Evolutionary conservation across 768 basidiomycete genomes (phyloP).

Genomic region (Suillus spraguei): DNA sequence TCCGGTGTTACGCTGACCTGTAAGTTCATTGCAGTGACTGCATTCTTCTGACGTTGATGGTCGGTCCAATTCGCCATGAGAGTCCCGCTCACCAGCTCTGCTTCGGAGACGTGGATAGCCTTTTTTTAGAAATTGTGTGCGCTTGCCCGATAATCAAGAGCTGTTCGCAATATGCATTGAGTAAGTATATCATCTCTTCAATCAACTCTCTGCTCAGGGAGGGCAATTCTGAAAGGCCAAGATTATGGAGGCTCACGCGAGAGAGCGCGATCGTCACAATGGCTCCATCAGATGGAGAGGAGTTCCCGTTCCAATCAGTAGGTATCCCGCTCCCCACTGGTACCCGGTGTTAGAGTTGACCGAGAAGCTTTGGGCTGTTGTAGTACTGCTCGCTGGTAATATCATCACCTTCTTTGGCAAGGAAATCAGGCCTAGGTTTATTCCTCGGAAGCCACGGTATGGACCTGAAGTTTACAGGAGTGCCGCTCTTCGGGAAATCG

Average conservation of each 20-base stretch:
- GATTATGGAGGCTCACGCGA: conserved; percentile 22
- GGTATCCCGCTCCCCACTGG: conserved; percentile 38
- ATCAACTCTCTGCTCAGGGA: conserved; percentile 28
- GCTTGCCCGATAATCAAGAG: conserved; percentile 37
- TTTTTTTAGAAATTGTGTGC: conserved; percentile 41
- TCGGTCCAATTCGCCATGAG: conserved; percentile 46
- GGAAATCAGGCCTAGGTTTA: conserved; percentile 60
- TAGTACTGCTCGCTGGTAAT: conserved; percentile 42
- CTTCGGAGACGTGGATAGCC: conserved; percentile 38
- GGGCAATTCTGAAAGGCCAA: conserved; percentile 33
- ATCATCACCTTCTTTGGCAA: conserved; percentile 57
- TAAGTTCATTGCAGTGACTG: conserved; percentile 44
- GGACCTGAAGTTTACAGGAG: conserved; percentile 32
- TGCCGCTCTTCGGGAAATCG: conserved; percentile 41
- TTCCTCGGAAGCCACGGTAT: conserved; percentile 46
- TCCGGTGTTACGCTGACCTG: conserved; percentile 33
- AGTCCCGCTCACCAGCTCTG: conserved; percentile 48
- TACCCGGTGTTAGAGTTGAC: conserved; percentile 58
- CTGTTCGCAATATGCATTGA: conserved; percentile 39
- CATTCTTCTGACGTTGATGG: conserved; percentile 42
- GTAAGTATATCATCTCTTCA: conserved; percentile 38
- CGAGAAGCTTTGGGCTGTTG: conserved; percentile 55
- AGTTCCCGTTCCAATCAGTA: conserved; percentile 17
- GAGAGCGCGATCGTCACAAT: conserved; percentile 29
- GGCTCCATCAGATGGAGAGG: conserved; percentile 30